phyloP scores from a whole-genome alignment of 805 yeast genomes.

The Candida berthetii region DNA sequence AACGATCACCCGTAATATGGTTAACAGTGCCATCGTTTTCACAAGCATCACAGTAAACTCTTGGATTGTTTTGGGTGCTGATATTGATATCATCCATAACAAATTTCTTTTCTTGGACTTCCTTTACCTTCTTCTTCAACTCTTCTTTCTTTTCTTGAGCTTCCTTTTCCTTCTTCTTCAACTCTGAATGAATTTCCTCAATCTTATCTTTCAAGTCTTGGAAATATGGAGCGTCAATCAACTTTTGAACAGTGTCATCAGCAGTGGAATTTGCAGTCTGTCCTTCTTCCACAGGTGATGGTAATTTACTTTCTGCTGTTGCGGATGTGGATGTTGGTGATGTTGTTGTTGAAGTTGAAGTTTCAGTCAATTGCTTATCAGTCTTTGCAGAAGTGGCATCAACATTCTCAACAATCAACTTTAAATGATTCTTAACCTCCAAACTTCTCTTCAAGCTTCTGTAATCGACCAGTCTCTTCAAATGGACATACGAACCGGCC shows the following conservation, averaged over 20 bases:
- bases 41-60: conserved; percentile 3
- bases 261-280: neutral
- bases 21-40: too few species aligned
- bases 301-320: too few species aligned
- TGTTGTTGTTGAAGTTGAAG: too few species aligned
- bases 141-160: neutral
- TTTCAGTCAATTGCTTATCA: too few species aligned
- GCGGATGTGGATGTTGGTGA: too few species aligned
- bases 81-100: too few species aligned
- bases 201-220: too few species aligned
- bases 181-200: neutral
- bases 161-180: neutral
- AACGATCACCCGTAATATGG: conserved; percentile 29
- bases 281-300: too few species aligned
- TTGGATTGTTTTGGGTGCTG: neutral
- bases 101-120: too few species aligned
- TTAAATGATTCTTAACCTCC: conserved; percentile 38
- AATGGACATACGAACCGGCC: conserved; percentile 30
- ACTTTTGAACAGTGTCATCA: neutral
- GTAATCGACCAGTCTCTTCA: conserved; percentile 34
- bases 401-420: conserved; percentile 20
- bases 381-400: neutral
- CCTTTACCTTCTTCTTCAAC: neutral
- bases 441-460: conserved; percentile 37
- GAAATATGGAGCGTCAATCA: too few species aligned